Base-by-base conservation (phyloP, 2,329 filamentous ascomycete genomes). In the Pestalotiopsis sp. region DNA sequence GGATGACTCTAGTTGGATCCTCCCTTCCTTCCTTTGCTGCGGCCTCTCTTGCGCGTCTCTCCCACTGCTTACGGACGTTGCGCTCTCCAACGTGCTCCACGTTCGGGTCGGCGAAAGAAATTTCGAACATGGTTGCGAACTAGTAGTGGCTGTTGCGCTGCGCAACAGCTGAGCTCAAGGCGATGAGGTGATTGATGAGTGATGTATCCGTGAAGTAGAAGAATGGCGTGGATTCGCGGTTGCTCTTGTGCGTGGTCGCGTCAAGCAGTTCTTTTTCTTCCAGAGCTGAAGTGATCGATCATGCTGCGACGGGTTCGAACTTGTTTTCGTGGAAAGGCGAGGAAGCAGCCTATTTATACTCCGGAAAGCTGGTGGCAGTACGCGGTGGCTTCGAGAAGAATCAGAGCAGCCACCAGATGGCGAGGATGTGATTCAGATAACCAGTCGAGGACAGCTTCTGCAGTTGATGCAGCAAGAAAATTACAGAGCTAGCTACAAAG, bases 51-150 rank as follows among this genome's bases (percentile, higher is more conserved):
- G 82, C 82, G 61, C 76, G 74, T 70, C 84, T 83, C 69, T 82
- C 82, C 61, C 76, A 74, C 70, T 84, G 83, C 72, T 87, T 89
- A 62, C 82, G 83, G 1, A 83, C 81, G 17, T 83, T 83, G 67
- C 84, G 82, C 74, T 89, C 84, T 2, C 86, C 85, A 17, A 89
- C 82, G 9, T 83, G 81, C 77, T 89, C 85, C 68, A 82, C 79
- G 64, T 85, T 80, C 25, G 84, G 85, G 68, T 89, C 87, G 4
- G 86, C 86, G 87, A 87, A 90, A 61, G 87, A 79, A 40, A 89
- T 84, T 74, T 89, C 86, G 75, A 88, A 89, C 87, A 90, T 90
- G 72, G 40, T 36, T 38, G 62, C n/a, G 14, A 4, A 23, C 2
- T 52, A 20, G 6, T 52, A 11, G n/a, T n/a, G 9, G 12, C 17